Evolutionary conservation across 2,329 filamentous ascomycete genomes (phyloP).

Genomic region (Elsinoe batatas): DNA sequence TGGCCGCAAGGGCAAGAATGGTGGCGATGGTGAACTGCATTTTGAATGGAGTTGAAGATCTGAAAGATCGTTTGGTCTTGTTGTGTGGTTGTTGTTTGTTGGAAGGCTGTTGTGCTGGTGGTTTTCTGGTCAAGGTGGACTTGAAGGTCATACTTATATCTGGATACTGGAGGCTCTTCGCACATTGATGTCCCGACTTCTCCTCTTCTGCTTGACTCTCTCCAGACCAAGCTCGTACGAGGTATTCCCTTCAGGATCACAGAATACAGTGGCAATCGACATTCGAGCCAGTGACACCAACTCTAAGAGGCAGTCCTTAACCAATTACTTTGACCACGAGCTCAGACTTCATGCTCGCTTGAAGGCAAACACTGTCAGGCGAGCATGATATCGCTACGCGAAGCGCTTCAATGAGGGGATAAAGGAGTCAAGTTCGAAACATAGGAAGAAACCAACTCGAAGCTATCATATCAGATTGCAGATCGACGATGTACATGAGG

Average conservation of each 20-base stretch:
- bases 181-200: not conserved
- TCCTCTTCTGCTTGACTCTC: not conserved
- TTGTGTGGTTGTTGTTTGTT: not conserved
- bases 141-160: constrained; percentile 1
- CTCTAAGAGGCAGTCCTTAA: constrained; percentile 4
- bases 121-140: not conserved
- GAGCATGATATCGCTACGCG: constrained; percentile 1
- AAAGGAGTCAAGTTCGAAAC: constrained; percentile 5
- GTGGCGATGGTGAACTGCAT: constrained; percentile 12
- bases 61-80: constrained; percentile 5
- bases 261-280: not conserved
- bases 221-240: not conserved
- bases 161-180: not conserved
- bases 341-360: constrained; percentile 2
- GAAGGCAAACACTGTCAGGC: constrained; percentile 1
- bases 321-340: constrained; percentile 5
- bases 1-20: constrained; percentile 10
- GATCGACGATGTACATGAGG: not conserved
- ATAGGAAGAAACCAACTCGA: not conserved
- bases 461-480: not conserved
- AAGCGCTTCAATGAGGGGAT: not conserved
- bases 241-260: not conserved
- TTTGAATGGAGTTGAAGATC: not conserved
- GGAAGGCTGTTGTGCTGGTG: not conserved
- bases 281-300: not conserved